A percentile compares a stretch with the other conserved stretches of the same genome.
Conservation (phyloP, 2,329 filamentous ascomycete species). For the Colletotrichum liriopes region DNA sequence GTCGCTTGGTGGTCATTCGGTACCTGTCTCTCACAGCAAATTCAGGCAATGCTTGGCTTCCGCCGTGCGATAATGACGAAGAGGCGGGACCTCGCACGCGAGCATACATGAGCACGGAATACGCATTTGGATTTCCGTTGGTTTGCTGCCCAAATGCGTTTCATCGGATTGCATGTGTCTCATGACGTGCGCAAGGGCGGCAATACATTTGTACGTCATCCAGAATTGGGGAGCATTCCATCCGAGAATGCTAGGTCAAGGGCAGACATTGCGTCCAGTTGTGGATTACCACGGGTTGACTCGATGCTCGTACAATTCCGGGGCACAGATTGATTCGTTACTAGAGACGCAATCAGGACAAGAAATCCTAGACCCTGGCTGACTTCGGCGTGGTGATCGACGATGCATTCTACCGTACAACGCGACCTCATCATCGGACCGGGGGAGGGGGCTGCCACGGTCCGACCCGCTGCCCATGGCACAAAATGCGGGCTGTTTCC, state of each 20-base stretch:
- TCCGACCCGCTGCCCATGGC: neutral
- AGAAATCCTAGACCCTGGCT: neutral
- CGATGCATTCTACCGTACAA: neutral
- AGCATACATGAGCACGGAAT: neutral
- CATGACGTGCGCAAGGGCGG: neutral
- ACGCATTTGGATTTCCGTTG: neutral
- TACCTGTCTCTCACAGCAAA: neutral
- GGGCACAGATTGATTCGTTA: neutral
- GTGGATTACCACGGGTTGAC: too few relatives aligned
- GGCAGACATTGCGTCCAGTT: neutral
- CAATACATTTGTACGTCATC: neutral
- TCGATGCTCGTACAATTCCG: too few relatives aligned
- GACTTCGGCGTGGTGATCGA: neutral
- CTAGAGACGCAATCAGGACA: neutral
- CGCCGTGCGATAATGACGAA: neutral
- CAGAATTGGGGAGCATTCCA: neutral
- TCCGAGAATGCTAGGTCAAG: neutral
- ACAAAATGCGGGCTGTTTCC: neutral
- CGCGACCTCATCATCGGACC: neutral
- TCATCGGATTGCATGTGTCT: slow-evolving; percentile 1
- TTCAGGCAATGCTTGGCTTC: neutral
- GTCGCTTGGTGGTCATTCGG: slow-evolving; percentile 8
- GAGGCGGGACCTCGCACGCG: neutral
- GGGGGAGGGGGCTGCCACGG: neutral
- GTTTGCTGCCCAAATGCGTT: neutral